Percentiles rank a stretch among this genome's conserved stretches.
phyloP scores from a whole-genome alignment of 163 green algal species.

The Scenedesmus sp. region DNA sequence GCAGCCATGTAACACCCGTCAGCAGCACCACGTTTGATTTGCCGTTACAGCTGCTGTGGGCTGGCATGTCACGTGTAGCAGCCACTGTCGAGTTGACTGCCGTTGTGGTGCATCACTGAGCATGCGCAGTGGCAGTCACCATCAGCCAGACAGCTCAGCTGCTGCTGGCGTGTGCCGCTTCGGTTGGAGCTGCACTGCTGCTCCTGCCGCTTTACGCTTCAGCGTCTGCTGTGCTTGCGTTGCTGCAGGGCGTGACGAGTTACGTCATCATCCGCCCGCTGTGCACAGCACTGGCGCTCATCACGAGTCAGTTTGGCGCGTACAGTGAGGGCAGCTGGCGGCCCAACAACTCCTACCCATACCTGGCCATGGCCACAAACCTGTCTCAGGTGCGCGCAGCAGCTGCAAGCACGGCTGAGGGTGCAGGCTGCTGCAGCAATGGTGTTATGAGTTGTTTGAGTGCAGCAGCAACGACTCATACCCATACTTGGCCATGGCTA shows the following conservation, averaged over 20 bases:
- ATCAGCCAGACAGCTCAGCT: neutral
- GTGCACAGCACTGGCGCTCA: conserved; percentile 78
- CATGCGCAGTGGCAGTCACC: neutral
- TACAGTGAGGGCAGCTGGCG: conserved; percentile 88
- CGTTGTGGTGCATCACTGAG: neutral
- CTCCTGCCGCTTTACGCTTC: neutral
- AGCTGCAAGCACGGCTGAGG: neutral
- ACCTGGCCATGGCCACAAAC: conserved; percentile 90
- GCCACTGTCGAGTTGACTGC: too few relatives aligned
- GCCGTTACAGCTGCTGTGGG: neutral
- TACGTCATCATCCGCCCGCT: conserved; percentile 95
- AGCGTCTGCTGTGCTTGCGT: neutral
- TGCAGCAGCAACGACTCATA: neutral
- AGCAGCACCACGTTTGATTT: neutral
- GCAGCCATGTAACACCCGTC: neutral
- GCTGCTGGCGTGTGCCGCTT: neutral
- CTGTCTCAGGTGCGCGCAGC: conserved; percentile 72
- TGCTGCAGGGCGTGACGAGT: conserved; percentile 86
- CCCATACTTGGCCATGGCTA: neutral
- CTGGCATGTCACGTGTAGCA: neutral
- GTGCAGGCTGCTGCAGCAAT: neutral
- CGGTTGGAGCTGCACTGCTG: neutral
- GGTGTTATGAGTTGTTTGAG: neutral
- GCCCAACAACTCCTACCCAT: conserved; percentile 86
- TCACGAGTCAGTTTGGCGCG: conserved; percentile 73